Evolutionary conservation across 2,329 filamentous ascomycete species (phyloP).

Genomic region (Penicillium corylophilum): DNA sequence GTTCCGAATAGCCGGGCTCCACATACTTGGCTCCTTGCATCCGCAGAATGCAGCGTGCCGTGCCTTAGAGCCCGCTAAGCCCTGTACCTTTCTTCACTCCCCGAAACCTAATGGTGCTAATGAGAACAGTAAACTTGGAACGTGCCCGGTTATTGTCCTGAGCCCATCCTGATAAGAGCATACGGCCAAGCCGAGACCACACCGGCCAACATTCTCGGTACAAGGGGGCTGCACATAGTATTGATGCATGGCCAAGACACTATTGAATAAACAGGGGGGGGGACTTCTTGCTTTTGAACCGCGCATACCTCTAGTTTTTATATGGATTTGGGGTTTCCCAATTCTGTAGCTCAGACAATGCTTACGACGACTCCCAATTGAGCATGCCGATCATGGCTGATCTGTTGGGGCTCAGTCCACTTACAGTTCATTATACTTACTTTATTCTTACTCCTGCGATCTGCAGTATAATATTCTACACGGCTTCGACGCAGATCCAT

Average conservation of each 20-base stretch:
- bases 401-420: constrained; percentile 53
- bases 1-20: not conserved
- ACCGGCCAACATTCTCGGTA: constrained; percentile 7
- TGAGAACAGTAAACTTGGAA: not conserved
- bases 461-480: constrained; percentile 60
- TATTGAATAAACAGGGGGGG: not conserved
- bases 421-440: constrained; percentile 65
- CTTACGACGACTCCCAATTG: constrained; percentile 11
- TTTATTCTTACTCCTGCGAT: constrained; percentile 58
- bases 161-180: not conserved
- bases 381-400: constrained; percentile 23
- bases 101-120: not conserved
- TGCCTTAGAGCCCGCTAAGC: constrained; percentile 9
- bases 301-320: not conserved
- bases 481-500: constrained; percentile 49
- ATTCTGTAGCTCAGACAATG: not conserved
- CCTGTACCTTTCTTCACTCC: not conserved
- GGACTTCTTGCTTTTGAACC: not conserved
- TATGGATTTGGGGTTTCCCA: constrained; percentile 4
- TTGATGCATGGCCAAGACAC: not conserved
- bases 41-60: constrained; percentile 12
- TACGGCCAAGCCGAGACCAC: not conserved
- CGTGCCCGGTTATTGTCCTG: not conserved
- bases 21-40: constrained; percentile 17
- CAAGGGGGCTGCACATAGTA: not conserved